A percentile compares a stretch with the other conserved stretches of the same genome.
phyloP scores from a whole-genome alignment of 768 basidiomycete genomes.

The Lactarius pseudohatsudake region DNA sequence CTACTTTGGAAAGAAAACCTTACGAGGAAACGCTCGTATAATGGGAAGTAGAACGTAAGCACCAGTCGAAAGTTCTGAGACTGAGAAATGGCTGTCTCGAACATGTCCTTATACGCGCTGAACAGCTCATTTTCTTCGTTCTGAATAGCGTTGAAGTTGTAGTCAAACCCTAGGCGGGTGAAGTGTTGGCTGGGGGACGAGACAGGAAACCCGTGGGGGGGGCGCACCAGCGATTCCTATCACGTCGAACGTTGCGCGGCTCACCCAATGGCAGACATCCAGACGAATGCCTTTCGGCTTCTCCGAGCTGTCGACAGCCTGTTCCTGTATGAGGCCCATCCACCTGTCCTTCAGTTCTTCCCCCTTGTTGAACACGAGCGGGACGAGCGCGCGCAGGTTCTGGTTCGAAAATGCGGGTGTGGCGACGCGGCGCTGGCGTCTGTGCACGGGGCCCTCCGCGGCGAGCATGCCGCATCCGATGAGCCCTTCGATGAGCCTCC shows the following conservation, averaged over 20 bases:
- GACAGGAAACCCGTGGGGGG: conserved; percentile 3
- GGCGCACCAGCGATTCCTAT: conserved; percentile 80
- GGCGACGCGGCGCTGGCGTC: conserved; percentile 73
- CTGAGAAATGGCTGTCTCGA: conserved; percentile 67
- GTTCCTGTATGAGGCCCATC: conserved; percentile 47
- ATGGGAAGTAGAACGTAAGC: conserved; percentile 58
- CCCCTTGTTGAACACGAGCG: conserved; percentile 71
- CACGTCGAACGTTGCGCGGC: conserved; percentile 84
- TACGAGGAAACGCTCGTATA: conserved; percentile 55
- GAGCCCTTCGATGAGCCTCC: conserved; percentile 68
- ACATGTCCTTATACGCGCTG: conserved; percentile 82
- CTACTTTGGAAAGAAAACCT: conserved; percentile 33
- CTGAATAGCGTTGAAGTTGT: conserved; percentile 81
- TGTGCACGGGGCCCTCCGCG: conserved; percentile 76
- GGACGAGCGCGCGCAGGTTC: conserved; percentile 68
- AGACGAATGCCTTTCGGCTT: conserved; percentile 41
- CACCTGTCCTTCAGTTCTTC: conserved; percentile 60
- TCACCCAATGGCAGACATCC: conserved; percentile 80
- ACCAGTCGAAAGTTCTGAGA: conserved; percentile 45
- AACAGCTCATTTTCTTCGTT: conserved; percentile 79
- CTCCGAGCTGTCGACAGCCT: conserved; percentile 30
- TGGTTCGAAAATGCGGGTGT: conserved; percentile 81
- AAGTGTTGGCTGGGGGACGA: not conserved
- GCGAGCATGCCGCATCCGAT: conserved; percentile 84
- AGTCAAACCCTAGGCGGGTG: conserved; percentile 68